phyloP scores from a whole-genome alignment of 2,329 filamentous ascomycete species.

The Alternaria sp. region DNA sequence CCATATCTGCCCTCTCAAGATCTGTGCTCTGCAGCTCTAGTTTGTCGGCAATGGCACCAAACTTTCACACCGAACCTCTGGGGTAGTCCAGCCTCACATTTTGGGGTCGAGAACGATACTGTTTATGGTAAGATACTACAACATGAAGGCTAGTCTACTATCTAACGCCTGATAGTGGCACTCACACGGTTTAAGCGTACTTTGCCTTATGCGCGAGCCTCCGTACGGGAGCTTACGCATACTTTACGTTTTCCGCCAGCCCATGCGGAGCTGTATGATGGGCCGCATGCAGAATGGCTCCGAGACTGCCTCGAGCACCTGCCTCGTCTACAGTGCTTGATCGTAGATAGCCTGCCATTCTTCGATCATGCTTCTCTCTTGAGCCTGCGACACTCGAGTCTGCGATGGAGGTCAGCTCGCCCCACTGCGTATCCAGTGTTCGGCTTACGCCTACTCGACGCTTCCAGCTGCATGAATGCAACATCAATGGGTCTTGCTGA shows the following conservation, averaged over 20 bases:
- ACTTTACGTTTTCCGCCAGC: slow-evolving; percentile 69
- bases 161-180: slow-evolving; percentile 55
- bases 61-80: slow-evolving; percentile 68
- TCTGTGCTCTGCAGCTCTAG: slow-evolving; percentile 64
- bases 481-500: slow-evolving; percentile 63
- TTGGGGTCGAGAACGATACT: slow-evolving; percentile 66
- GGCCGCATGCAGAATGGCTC: slow-evolving; percentile 66
- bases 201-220: slow-evolving; percentile 61
- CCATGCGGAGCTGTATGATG: slow-evolving; percentile 67
- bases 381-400: slow-evolving; percentile 54
- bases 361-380: slow-evolving; percentile 68
- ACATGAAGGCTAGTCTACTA: not conserved
- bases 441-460: slow-evolving; percentile 63
- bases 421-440: slow-evolving; percentile 49
- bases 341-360: slow-evolving; percentile 67
- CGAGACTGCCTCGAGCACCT: slow-evolving; percentile 65
- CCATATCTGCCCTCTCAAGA: slow-evolving; percentile 64
- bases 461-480: slow-evolving; percentile 65
- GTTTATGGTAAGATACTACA: slow-evolving; percentile 58
- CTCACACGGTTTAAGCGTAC: slow-evolving; percentile 67
- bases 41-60: slow-evolving; percentile 65
- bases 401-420: slow-evolving; percentile 31
- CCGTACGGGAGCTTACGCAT: slow-evolving; percentile 65
- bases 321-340: slow-evolving; percentile 66
- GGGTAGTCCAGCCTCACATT: slow-evolving; percentile 70